Evolutionary conservation across 495 filamentous ascomycete species (phyloP), one percentile per base, ranked within the genome.

Genomic region (Lepidopterella palustris): DNA sequence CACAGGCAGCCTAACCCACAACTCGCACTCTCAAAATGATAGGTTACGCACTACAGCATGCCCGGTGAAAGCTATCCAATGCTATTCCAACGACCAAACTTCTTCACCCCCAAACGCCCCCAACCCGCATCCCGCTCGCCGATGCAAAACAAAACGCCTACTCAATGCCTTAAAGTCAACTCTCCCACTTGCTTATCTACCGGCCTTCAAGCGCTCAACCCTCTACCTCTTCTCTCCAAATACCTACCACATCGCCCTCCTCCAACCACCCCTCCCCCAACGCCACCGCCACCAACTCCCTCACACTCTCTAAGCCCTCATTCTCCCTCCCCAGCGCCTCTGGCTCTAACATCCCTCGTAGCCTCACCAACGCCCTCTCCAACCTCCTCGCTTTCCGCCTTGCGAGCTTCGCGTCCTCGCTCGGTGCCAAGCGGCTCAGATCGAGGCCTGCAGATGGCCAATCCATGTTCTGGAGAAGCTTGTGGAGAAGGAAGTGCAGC

Each of bases 401-500:
- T 54, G 35, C 55, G 31, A 50, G 52, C 52, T 18, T 24, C 32
- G 18, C 24, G 42, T 62, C 45, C 5, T 15, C 49, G 18, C 45
- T 48, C 24, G 25, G 28, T 31, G 57, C 29, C 1, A 61, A 35
- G 5, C 20, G 21, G 3, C 56, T 25, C 0, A 40, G 18, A 9
- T 24, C 32, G 32, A 57, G 18, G 23, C n/a, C 32, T 5, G 18
- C 5, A 2, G 45, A 54, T 3, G 68, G 68, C 65, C 64, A 65
- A 0, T 26, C 47, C 8, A 70, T 15, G 23, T 69, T 52, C 29
- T 65, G 54, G 27, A 71, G 60, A 21, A 71, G 59, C 35, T 68
- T 61, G 50, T 55, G 27, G 11, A 73, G 61, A 35, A 76, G 26
- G 61, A 71, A 76, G 57, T 76, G 74, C 21, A 70, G 45, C 74